A percentile compares a stretch with the other conserved stretches of the same genome.
phyloP scores from a whole-genome alignment of 495 filamentous ascomycete species.

The Evansstolkia leycettana region DNA sequence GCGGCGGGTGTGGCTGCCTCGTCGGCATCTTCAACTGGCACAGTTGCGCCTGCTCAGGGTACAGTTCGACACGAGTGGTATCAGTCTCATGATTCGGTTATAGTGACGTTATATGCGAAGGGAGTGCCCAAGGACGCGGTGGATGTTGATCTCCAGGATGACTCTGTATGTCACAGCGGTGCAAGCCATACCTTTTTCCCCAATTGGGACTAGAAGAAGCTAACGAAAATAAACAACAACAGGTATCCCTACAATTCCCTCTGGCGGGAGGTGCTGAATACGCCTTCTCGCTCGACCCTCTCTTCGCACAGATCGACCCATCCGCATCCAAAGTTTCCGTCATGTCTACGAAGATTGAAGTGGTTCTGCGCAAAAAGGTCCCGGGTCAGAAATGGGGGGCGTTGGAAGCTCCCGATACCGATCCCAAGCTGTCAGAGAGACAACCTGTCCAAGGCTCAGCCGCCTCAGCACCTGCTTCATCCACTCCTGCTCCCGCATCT shows the following conservation, averaged over 20 bases:
- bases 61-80: conserved; percentile 77
- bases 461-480: conserved; percentile 2
- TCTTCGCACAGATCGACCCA: conserved; percentile 54
- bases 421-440: conserved; percentile 17
- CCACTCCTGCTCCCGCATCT: conserved; percentile 7
- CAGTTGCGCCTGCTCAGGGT: conserved; percentile 9
- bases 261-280: conserved; percentile 45
- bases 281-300: conserved; percentile 57
- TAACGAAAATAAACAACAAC: conserved; percentile 9
- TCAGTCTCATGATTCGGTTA: conserved; percentile 52
- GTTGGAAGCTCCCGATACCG: conserved; percentile 43
- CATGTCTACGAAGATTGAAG: conserved; percentile 74
- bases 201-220: neutral
- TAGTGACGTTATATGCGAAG: conserved; percentile 61
- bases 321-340: conserved; percentile 46
- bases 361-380: conserved; percentile 55
- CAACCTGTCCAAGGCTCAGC: conserved; percentile 9
- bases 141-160: conserved; percentile 41
- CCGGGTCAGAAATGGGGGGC: conserved; percentile 64
- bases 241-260: conserved; percentile 58
- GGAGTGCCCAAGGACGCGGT: conserved; percentile 54
- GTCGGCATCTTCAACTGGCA: conserved; percentile 3
- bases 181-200: neutral
- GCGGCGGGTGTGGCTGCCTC: neutral
- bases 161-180: conserved; percentile 27